Conservation (phyloP, 2,329 filamentous ascomycete genomes). For the Cladobotryum mycophilum region DNA sequence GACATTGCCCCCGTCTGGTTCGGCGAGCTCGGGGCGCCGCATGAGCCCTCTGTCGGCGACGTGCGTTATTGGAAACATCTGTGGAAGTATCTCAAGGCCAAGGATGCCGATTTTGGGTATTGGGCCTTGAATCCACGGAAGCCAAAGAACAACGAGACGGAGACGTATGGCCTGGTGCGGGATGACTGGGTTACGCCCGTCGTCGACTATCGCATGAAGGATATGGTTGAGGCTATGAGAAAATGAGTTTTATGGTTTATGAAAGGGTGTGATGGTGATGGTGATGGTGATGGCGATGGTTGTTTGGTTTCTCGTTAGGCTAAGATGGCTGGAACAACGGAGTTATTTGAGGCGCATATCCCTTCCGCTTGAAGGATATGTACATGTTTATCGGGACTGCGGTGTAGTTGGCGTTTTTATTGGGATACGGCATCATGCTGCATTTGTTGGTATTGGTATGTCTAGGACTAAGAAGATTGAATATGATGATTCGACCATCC, state of each 20-base stretch:
- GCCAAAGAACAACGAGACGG: slow-evolving; percentile 47
- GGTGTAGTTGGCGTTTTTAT: too few species aligned
- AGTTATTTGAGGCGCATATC: slow-evolving; percentile 1
- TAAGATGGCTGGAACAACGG: too few species aligned
- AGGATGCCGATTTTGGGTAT: slow-evolving; percentile 62
- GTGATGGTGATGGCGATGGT: too few species aligned
- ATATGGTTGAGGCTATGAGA: slow-evolving; percentile 49
- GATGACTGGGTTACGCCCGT: slow-evolving; percentile 60
- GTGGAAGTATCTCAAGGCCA: slow-evolving; percentile 48
- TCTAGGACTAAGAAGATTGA: too few species aligned
- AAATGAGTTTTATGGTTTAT: not conserved
- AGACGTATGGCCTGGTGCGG: slow-evolving; percentile 55
- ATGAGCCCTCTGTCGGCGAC: slow-evolving; percentile 47
- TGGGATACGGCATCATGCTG: too few species aligned
- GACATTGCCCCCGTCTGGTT: slow-evolving; percentile 56
- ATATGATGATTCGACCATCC: too few species aligned
- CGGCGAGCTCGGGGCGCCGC: slow-evolving; percentile 58
- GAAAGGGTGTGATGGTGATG: not conserved
- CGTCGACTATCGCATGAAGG: slow-evolving; percentile 56
- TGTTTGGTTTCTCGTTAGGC: too few species aligned
- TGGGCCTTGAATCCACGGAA: slow-evolving; percentile 66
- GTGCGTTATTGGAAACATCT: slow-evolving; percentile 61
- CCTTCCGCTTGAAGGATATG: not conserved
- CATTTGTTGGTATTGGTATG: too few species aligned
- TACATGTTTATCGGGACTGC: not conserved